These are phyloP conservation scores for Gremmenia infestans DNA, from an alignment of 2,329 filamentous ascomycete genomes.

Conservation along the genomic window DNA sequence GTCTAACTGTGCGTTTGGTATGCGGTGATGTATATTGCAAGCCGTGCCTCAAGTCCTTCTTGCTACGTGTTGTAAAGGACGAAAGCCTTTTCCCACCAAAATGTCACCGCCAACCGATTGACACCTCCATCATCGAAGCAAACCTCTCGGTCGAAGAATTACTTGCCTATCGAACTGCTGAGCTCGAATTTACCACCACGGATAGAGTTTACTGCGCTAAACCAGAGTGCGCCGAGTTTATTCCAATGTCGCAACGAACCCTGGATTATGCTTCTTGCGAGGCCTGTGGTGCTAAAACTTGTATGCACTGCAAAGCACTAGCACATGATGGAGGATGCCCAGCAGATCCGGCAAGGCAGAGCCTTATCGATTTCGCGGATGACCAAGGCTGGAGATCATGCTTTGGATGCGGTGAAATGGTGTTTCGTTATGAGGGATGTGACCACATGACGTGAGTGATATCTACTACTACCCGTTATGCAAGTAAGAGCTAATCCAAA, in stretches of 20 bases:
- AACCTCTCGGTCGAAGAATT: conserved; percentile 18
- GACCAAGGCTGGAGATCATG: conserved; percentile 16
- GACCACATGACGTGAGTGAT: conserved; percentile 19
- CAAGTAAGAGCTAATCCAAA: conserved; percentile 8
- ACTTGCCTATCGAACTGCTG: conserved; percentile 14
- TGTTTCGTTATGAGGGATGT: conserved; percentile 15
- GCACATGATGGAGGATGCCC: conserved; percentile 15
- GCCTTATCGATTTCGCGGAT: conserved; percentile 10
- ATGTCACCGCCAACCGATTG: conserved; percentile 19
- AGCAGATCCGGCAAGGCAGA: conserved; percentile 14
- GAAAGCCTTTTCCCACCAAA: conserved; percentile 22
- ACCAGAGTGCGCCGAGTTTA: conserved; percentile 15
- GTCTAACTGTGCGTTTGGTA: conserved; percentile 18
- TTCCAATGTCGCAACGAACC: conserved; percentile 10
- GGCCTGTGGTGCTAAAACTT: conserved; percentile 13
- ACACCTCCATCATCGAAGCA: conserved; percentile 19
- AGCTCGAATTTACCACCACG: conserved; percentile 19
- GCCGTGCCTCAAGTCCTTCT: conserved; percentile 22
- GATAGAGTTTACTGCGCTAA: conserved; percentile 22
- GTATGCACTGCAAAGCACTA: conserved; percentile 16
- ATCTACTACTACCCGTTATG: conserved; percentile 5
- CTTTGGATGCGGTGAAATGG: conserved; percentile 16
- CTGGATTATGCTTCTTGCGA: conserved; percentile 12
- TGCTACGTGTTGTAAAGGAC: conserved; percentile 20
- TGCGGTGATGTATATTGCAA: conserved; percentile 23